These are phyloP conservation scores for Rhodamnia rubescens DNA, from an alignment of 345 rosid genomes.

Conservation along the genomic window DNA sequence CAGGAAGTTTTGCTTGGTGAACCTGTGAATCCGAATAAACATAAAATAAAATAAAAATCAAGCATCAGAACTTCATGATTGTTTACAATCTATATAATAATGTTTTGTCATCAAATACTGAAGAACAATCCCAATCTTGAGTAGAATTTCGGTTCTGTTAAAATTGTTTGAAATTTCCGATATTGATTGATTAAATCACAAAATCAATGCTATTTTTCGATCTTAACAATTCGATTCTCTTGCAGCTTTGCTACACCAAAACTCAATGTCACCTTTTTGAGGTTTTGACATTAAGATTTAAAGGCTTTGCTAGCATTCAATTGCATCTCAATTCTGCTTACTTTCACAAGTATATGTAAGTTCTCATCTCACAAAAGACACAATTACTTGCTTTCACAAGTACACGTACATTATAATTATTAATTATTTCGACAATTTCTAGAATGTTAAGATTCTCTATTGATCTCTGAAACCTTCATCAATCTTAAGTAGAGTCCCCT, in stretches of 20 bases:
- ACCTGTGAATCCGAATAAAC: constrained; percentile 29
- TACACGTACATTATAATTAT: neutral
- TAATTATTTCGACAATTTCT: neutral
- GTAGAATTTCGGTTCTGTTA: neutral
- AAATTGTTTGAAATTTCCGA: neutral
- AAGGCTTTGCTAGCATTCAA: neutral
- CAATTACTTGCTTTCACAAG: neutral
- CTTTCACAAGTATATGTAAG: neutral
- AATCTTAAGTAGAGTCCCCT: neutral
- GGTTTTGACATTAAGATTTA: neutral
- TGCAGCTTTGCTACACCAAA: neutral
- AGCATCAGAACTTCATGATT: neutral
- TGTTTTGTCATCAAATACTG: neutral
- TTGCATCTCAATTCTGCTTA: neutral
- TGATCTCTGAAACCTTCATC: neutral
- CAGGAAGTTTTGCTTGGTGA: constrained; percentile 57
- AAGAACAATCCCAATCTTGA: neutral
- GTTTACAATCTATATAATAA: neutral
- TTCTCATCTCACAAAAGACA: neutral
- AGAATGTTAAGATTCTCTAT: neutral
- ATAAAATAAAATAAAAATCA: neutral
- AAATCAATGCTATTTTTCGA: neutral
- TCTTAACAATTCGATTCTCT: neutral
- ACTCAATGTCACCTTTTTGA: neutral
- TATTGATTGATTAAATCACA: neutral